Percentiles rank a stretch among this genome's conserved stretches.
Evolutionary conservation across 2,329 filamentous ascomycete genomes (phyloP).

Genomic region (Aspergillus niger): DNA sequence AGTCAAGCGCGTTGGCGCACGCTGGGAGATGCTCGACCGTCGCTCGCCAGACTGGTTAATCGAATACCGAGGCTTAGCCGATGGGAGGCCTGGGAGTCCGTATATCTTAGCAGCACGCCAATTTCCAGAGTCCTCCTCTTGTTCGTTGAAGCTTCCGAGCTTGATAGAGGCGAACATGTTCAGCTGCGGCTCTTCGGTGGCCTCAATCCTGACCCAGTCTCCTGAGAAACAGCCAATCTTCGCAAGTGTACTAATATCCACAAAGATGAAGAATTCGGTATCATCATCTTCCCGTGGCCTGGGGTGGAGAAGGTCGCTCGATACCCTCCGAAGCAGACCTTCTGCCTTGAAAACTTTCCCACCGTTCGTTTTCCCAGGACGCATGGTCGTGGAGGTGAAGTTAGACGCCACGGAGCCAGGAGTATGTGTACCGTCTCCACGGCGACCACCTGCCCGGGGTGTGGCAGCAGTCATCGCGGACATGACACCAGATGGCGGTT

Average conservation of each 20-base stretch:
- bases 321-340: conserved; percentile 70
- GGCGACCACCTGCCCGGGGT: conserved; percentile 71
- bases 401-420: conserved; percentile 88
- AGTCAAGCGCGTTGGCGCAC: conserved; percentile 49
- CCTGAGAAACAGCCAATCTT: conserved; percentile 96
- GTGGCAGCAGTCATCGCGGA: conserved; percentile 80
- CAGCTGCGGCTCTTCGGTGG: conserved; percentile 67
- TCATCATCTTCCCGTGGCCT: conserved; percentile 83
- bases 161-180: conserved; percentile 64
- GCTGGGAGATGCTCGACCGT: conserved; percentile 57
- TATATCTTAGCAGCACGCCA: conserved; percentile 90
- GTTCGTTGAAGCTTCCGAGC: conserved; percentile 52
- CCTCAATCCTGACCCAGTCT: conserved; percentile 89
- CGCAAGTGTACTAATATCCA: conserved; percentile 81
- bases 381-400: conserved; percentile 80
- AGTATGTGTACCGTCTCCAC: conserved; percentile 73
- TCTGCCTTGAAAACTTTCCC: conserved; percentile 84
- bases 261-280: conserved; percentile 81
- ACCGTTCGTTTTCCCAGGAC: conserved; percentile 65
- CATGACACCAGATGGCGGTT: conserved; percentile 75
- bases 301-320: conserved; percentile 79
- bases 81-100: conserved; percentile 70
- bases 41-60: conserved; percentile 53
- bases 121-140: conserved; percentile 62
- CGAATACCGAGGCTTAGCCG: conserved; percentile 58